A percentile compares a stretch with the other conserved stretches of the same genome.
Evolutionary conservation across 352 stramenopile species (phyloP).

Genomic region (Pythium aphanidermatum): DNA sequence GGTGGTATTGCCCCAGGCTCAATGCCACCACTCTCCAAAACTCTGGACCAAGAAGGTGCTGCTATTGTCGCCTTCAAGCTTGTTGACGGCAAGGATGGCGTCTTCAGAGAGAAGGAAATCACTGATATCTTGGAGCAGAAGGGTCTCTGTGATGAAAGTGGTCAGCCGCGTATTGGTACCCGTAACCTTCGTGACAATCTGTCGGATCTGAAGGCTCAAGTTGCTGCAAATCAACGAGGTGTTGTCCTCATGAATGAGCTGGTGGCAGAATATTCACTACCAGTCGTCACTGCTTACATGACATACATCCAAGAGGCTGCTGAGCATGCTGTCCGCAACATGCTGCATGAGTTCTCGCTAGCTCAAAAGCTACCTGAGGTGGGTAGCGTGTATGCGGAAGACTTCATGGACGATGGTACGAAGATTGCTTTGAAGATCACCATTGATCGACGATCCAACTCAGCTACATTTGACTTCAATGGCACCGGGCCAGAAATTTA

Average conservation of each 20-base stretch:
- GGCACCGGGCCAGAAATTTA: conserved; percentile 96
- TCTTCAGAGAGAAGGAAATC: conserved; percentile 97
- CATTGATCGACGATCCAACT: conserved; percentile 90
- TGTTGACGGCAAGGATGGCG: conserved; percentile 87
- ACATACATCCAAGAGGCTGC: conserved; percentile 96
- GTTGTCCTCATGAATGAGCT: conserved; percentile 95
- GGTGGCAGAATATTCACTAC: conserved; percentile 93
- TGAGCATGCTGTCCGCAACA: conserved; percentile 92
- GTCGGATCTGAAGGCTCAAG: conserved; percentile 96
- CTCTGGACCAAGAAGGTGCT: conserved; percentile 95
- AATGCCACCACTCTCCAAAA: conserved; percentile 95
- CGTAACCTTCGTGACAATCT: conserved; percentile 97
- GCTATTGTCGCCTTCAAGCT: conserved; percentile 99
- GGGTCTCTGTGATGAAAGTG: conserved; percentile 70
- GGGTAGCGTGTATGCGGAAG: conserved; percentile 89
- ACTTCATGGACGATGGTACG: conserved; percentile 99
- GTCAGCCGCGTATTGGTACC: conserved; percentile 87
- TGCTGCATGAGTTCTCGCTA: conserved; percentile 94
- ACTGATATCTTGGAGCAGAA: conserved; percentile 94
- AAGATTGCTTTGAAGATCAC: conserved; percentile 95
- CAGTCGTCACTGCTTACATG: conserved; percentile 98
- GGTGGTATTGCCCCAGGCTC: conserved; percentile 94
- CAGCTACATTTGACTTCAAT: conserved; percentile 96
- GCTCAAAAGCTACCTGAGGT: conserved; percentile 64
- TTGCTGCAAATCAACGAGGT: conserved; percentile 97